Base-by-base conservation (phyloP, 805 yeast species). In the Candida nonsorbophila region DNA sequence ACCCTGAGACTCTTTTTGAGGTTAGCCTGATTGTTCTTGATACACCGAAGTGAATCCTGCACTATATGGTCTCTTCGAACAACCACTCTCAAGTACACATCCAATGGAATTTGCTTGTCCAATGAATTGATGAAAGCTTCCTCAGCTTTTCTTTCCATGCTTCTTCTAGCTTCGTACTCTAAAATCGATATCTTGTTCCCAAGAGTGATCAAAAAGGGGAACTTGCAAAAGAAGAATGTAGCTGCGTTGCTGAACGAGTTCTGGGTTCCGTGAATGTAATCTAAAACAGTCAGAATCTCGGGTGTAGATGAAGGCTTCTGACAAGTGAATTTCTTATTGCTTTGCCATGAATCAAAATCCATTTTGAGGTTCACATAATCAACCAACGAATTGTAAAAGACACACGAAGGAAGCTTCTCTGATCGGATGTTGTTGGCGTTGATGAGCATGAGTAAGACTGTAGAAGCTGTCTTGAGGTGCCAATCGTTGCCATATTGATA, bases 301-400 rank as follows among this genome's bases (percentile, higher is more conserved):
- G 60, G 62, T 15, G 34, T 37, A 19, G 24, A 29, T 1, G 40
- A 22, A 12, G 29, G 26, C 11, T 33, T 33, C 5, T 28, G 29
- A 11, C 25, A 32, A 23, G 27, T 38, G 9, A 27, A 23, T 17
- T 58, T 47, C 38, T 55, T 41, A 37, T 55, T 51, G 42, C 66
- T 64, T 37, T 79, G 84, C 97, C 97, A 90, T 1, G 73, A 65
- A 42, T 84, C 94, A 55, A 82, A 92, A 53, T 90, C 98, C 31
- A 76, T 71, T 33, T 69, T 76, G 19, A 84, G 67, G 44, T 84
- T 84, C 14, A 85, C 77, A 49, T 68, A 84, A 51, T 90, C 97
- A 3, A 83, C 80, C 55, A 87, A 61, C 4, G 82, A 69, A 50
- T 90, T 90, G 58, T 90, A 90, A 45, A 84, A 85, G 0, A 54